Conservation (phyloP, 306 rosid genomes). For the Corylus heterophylla region DNA sequence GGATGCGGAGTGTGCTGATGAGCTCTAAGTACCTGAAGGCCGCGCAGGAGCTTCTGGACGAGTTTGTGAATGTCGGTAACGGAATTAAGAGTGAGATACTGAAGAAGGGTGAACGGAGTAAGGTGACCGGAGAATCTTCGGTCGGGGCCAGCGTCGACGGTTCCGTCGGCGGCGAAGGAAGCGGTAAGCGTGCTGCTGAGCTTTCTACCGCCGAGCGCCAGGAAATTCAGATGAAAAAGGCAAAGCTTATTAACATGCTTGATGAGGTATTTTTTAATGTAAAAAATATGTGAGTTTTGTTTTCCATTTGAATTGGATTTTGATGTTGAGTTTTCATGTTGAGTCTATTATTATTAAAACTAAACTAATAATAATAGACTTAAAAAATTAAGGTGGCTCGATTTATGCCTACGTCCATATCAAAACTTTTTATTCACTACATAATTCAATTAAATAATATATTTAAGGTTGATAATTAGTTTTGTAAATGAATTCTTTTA, state of each 20-base stretch:
- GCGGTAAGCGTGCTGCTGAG: slow-evolving; percentile 55
- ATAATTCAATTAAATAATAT: too few species aligned
- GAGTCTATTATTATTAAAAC: too few species aligned
- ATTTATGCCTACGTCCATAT: too few species aligned
- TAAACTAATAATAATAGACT: too few species aligned
- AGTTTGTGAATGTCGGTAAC: slow-evolving; percentile 73
- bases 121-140: slow-evolving; percentile 59
- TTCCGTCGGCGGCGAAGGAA: slow-evolving; percentile 47
- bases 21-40: slow-evolving; percentile 88
- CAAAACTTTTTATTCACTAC: too few species aligned
- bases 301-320: background rate
- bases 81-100: slow-evolving; percentile 51
- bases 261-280: slow-evolving; percentile 62
- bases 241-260: slow-evolving; percentile 86
- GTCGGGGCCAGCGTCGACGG: slow-evolving; percentile 50
- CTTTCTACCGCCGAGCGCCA: slow-evolving; percentile 84
- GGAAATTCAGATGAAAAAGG: slow-evolving; percentile 95
- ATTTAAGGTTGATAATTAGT: too few species aligned
- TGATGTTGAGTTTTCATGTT: too few species aligned
- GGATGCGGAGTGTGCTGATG: slow-evolving; percentile 74
- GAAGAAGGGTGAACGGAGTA: slow-evolving; percentile 42
- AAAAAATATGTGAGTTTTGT: background rate
- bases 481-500: too few species aligned
- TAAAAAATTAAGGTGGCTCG: too few species aligned
- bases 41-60: slow-evolving; percentile 83